Evolutionary conservation across 2,329 filamentous ascomycete species (phyloP).

Genomic region (Fusarium sp.): DNA sequence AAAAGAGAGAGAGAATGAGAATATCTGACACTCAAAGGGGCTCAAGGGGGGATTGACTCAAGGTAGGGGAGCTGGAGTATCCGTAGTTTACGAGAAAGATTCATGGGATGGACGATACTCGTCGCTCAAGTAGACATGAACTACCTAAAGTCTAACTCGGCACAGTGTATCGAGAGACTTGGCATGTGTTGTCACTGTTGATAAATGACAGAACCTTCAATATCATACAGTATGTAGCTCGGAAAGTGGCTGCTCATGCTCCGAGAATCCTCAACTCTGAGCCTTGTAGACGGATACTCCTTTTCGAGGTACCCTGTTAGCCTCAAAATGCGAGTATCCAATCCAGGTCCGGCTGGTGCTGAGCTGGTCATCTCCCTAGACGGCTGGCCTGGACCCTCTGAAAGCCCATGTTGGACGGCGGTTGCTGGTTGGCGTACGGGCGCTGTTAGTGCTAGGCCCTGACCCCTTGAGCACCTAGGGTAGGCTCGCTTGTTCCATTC

Average conservation of each 20-base stretch:
- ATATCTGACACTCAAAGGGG: background rate
- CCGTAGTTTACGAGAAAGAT: background rate
- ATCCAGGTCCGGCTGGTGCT: conserved; percentile 39
- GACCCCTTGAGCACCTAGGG: conserved; percentile 2
- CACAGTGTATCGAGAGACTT: conserved; percentile 13
- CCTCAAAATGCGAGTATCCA: conserved; percentile 8
- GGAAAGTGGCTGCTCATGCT: conserved; percentile 5
- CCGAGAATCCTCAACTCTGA: conserved; percentile 15
- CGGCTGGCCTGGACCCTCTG: conserved; percentile 32
- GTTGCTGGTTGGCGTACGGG: conserved; percentile 29
- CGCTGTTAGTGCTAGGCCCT: conserved; percentile 8
- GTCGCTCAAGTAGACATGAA: conserved; percentile 3
- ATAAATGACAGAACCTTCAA: background rate
- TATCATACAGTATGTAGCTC: background rate
- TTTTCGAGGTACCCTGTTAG: conserved; percentile 16
- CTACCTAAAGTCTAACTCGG: background rate
- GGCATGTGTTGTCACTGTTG: background rate
- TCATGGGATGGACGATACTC: conserved; percentile 6
- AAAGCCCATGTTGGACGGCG: conserved; percentile 23
- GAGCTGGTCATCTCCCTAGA: conserved; percentile 20
- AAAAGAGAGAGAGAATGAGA: background rate
- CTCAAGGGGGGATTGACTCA: conserved; percentile 12
- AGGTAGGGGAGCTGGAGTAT: conserved; percentile 5
- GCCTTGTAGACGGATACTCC: conserved; percentile 15
- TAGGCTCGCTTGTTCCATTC: conserved; percentile 34